A percentile compares a stretch with the other conserved stretches of the same genome.
These are phyloP conservation scores for Dothiorella sarmentorum DNA, from an alignment of 2,329 filamentous ascomycete species.

Conservation along the genomic window DNA sequence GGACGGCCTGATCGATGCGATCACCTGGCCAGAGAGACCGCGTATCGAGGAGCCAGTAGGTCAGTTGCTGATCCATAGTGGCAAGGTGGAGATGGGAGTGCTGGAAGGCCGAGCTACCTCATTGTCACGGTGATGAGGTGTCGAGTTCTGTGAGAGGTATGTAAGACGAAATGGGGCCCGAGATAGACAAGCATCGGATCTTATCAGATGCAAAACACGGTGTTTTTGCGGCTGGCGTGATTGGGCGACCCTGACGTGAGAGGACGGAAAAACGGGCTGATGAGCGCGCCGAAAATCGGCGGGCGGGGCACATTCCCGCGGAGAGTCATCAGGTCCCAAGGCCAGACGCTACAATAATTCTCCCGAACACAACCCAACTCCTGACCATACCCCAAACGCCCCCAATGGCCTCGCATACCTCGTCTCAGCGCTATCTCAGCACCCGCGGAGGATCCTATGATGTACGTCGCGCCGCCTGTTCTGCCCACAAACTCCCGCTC, in stretches of 20 bases:
- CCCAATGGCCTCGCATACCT: slow-evolving; percentile 45
- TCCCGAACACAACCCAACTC: background rate
- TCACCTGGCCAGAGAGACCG: slow-evolving; percentile 44
- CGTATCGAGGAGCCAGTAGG: slow-evolving; percentile 51
- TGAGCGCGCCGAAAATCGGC: slow-evolving; percentile 6
- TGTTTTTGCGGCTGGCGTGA: slow-evolving; percentile 1
- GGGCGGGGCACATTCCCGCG: background rate
- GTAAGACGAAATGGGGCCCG: background rate
- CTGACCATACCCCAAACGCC: background rate
- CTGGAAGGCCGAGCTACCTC: background rate
- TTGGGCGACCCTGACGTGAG: slow-evolving; percentile 4
- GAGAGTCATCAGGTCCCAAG: background rate
- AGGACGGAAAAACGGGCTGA: background rate
- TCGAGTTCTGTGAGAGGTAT: background rate
- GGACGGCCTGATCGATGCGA: slow-evolving; percentile 41
- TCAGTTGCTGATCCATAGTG: slow-evolving; percentile 27
- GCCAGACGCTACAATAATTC: background rate
- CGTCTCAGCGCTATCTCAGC: slow-evolving; percentile 60
- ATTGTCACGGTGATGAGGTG: background rate
- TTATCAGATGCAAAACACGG: slow-evolving; percentile 6
- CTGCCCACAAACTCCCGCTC: slow-evolving; percentile 16
- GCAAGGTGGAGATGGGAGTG: background rate
- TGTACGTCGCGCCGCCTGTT: slow-evolving; percentile 35
- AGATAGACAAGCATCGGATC: background rate
- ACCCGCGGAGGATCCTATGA: slow-evolving; percentile 62